A percentile compares a stretch with the other conserved stretches of the same genome.
These are phyloP conservation scores for Acacia confusa DNA, from an alignment of 306 rosid genomes.

Conservation along the genomic window DNA sequence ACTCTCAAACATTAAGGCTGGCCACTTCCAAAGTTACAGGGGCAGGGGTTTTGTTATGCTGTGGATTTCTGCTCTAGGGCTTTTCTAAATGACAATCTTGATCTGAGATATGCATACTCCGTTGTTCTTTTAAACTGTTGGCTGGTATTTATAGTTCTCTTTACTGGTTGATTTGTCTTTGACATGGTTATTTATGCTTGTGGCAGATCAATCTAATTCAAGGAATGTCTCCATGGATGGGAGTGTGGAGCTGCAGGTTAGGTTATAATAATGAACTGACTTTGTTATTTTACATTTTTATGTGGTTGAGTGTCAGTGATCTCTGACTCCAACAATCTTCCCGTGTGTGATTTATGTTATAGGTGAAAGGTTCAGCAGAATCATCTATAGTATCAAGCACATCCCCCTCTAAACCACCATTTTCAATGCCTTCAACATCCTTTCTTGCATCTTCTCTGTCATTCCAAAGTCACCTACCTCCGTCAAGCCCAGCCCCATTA, in stretches of 20 bases:
- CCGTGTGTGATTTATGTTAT: conserved; percentile 20
- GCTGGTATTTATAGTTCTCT: conserved; percentile 14
- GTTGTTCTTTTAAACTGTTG: neutral
- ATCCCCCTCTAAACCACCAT: conserved; percentile 55
- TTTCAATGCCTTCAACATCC: conserved; percentile 68
- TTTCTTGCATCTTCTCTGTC: conserved; percentile 57
- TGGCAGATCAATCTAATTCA: conserved; percentile 70
- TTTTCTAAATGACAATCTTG: neutral
- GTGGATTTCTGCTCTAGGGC: neutral
- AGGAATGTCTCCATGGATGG: conserved; percentile 55
- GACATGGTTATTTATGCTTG: conserved; percentile 26
- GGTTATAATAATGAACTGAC: conserved; percentile 25
- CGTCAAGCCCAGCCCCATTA: conserved; percentile 60
- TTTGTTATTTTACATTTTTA: conserved; percentile 4
- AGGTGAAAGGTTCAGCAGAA: conserved; percentile 62
- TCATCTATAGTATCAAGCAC: conserved; percentile 48
- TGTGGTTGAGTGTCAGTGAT: conserved; percentile 20
- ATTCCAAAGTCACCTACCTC: conserved; percentile 53
- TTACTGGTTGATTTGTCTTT: conserved; percentile 29
- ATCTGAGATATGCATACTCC: neutral
- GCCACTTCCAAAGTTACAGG: neutral
- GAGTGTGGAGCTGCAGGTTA: conserved; percentile 79
- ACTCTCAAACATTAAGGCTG: neutral
- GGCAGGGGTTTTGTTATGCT: neutral
- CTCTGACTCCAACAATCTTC: conserved; percentile 24